These are phyloP conservation scores for Nidularia sp. DNA, from an alignment of 768 basidiomycete genomes.

Conservation along the genomic window DNA sequence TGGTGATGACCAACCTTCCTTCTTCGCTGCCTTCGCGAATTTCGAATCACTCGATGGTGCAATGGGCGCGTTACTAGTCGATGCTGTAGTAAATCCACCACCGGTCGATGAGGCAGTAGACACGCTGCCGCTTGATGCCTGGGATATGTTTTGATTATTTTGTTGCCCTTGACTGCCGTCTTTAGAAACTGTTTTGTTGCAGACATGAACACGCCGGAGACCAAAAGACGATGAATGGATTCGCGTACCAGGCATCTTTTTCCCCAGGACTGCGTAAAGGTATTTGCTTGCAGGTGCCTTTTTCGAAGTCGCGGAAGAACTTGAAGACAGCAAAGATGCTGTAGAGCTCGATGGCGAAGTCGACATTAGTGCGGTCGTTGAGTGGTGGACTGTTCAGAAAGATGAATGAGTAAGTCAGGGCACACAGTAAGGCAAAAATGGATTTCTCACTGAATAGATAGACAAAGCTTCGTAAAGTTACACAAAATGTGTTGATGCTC, in stretches of 20 bases:
- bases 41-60: slow-evolving; percentile 7
- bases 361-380: not conserved
- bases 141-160: not conserved
- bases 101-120: no score
- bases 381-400: no score
- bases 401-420: no score
- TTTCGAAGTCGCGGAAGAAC: not conserved
- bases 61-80: not conserved
- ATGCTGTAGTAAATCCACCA: not conserved
- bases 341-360: not conserved
- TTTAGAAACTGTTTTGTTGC: not conserved
- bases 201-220: not conserved
- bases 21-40: slow-evolving; percentile 11
- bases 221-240: not conserved
- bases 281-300: not conserved
- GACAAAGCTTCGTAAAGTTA: no score
- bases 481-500: no score
- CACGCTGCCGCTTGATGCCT: not conserved
- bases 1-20: slow-evolving; percentile 13
- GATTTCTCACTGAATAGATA: no score
- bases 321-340: not conserved
- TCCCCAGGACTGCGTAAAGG: slow-evolving; percentile 1
- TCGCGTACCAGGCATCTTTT: slow-evolving; percentile 3
- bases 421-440: no score
- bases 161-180: no score